These are phyloP conservation scores for Earliella scabrosa DNA, from an alignment of 1,284 basidiomycete species.

Conservation along the genomic window DNA sequence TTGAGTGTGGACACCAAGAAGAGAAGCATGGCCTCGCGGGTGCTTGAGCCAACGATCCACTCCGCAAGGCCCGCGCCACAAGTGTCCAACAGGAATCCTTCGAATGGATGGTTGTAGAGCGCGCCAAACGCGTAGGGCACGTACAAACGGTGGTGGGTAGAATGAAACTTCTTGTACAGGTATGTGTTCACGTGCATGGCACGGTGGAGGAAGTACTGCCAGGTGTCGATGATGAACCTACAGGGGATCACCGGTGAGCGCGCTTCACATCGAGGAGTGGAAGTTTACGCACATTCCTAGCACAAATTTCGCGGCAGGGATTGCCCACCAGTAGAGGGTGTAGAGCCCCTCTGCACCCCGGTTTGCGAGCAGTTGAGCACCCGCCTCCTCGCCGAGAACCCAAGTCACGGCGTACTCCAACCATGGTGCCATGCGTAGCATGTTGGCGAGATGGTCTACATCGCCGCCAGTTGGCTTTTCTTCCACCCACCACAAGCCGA, in stretches of 20 bases:
- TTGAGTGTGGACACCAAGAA: conserved; percentile 89
- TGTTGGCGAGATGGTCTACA: conserved; percentile 56
- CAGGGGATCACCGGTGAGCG: background rate
- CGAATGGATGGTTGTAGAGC: conserved; percentile 96
- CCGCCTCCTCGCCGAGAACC: conserved; percentile 41
- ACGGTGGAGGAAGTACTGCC: conserved; percentile 98
- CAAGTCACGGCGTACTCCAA: conserved; percentile 48
- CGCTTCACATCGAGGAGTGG: too few relatives aligned
- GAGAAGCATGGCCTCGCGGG: conserved; percentile 86
- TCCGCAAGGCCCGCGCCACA: conserved; percentile 85
- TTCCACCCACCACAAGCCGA: conserved; percentile 77
- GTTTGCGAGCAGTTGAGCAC: conserved; percentile 38
- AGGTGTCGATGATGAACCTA: conserved; percentile 95
- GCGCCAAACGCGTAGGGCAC: conserved; percentile 98
- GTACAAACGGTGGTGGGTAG: conserved; percentile 95
- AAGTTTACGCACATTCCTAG: conserved; percentile 78
- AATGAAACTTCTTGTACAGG: conserved; percentile 93
- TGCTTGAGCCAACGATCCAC: conserved; percentile 67
- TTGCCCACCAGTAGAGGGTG: conserved; percentile 93
- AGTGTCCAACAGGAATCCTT: conserved; percentile 88
- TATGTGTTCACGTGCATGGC: conserved; percentile 90
- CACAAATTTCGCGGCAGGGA: conserved; percentile 79
- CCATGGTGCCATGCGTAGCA: conserved; percentile 44
- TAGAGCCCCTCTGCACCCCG: conserved; percentile 63
- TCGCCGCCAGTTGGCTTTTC: conserved; percentile 46